Evolutionary conservation across 768 basidiomycete genomes (phyloP), one percentile per base, ranked within the genome.

Genomic region (Xerocomellus amylosporus): DNA sequence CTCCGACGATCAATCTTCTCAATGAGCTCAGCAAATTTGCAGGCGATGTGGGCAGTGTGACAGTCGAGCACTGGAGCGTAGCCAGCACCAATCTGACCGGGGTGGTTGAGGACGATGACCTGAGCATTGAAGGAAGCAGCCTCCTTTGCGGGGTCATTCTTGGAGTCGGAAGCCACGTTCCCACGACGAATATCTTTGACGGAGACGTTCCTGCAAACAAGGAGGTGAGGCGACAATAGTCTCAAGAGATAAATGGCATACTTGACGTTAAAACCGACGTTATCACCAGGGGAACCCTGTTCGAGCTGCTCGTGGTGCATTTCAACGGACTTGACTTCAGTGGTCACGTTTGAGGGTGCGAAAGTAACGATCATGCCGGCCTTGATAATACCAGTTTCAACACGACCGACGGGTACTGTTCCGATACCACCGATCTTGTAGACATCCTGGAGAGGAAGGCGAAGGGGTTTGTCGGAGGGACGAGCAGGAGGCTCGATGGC

Each of bases 401-500:
- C 97, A 91, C 97, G 97, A 75, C 97, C 97, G 79, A 99, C 97
- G 74, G 97, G 97, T 71, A 99, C 97, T 68, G 97, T 99, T 65
- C 97, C 97, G 65, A 99, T 99, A 93, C 97, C 97, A 79, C 97
- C 97, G 69, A 99, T 99, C 85, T 99, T 99, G 93, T 99, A 98
- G 72, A 99, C 97, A 85, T 99, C 97, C 86, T 99, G 96, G 75
- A 97, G 93, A 69, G 96, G 94, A 64, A 99, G 95, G 79, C 97
- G 95, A 80, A 99, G 97, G 66, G 97, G 96, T 84, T 98, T 98
- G 82, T 99, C 97, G 73, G 90, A 88, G 60, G 97, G 97, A 76
- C 97, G 93, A 64, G 79, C 75, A 60, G 97, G 97, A 71, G 97
- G 94, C 71, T 99, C 97, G 71, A 99, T 99, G 75, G 95, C 94